Evolutionary conservation across 495 filamentous ascomycete species (phyloP).

Genomic region (Neurospora sp.): DNA sequence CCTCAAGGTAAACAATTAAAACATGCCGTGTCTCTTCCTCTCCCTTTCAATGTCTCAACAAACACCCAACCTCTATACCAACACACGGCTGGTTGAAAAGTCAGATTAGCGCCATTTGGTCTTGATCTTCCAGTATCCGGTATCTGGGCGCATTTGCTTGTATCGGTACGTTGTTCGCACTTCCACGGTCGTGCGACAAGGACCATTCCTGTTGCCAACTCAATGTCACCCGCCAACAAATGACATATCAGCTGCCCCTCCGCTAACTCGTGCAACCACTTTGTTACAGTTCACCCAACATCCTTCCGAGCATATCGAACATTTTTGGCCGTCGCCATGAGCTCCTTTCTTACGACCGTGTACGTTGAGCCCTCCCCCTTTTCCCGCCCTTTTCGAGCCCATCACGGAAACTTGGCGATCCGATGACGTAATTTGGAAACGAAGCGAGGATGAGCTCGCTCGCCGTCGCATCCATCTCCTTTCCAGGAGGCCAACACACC

Average conservation of each 20-base stretch:
- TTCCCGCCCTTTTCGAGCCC: conserved; percentile 2
- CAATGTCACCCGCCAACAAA: conserved; percentile 22
- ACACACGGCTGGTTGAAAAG: neutral
- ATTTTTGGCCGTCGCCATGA: conserved; percentile 16
- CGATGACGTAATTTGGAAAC: neutral
- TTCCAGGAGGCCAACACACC: neutral
- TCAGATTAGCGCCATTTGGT: neutral
- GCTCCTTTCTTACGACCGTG: conserved; percentile 29
- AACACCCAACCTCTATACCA: neutral
- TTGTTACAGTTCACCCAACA: conserved; percentile 16
- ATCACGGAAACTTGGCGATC: conserved; percentile 1
- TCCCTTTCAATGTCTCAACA: neutral
- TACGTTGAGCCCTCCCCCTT: conserved; percentile 11
- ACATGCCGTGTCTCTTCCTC: neutral
- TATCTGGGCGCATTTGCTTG: conserved; percentile 1
- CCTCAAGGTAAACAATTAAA: neutral
- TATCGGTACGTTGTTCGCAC: conserved; percentile 9
- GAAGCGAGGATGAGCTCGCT: neutral
- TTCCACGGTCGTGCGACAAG: conserved; percentile 4
- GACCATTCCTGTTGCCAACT: conserved; percentile 1
- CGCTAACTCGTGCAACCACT: neutral
- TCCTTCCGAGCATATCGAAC: conserved; percentile 3
- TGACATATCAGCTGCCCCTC: neutral
- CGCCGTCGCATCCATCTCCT: neutral
- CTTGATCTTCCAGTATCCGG: neutral